Percentiles rank a stretch among this genome's conserved stretches.
These are phyloP conservation scores for Apiotrichum siamense DNA, from an alignment of 1,284 basidiomycete genomes.

Conservation along the genomic window DNA sequence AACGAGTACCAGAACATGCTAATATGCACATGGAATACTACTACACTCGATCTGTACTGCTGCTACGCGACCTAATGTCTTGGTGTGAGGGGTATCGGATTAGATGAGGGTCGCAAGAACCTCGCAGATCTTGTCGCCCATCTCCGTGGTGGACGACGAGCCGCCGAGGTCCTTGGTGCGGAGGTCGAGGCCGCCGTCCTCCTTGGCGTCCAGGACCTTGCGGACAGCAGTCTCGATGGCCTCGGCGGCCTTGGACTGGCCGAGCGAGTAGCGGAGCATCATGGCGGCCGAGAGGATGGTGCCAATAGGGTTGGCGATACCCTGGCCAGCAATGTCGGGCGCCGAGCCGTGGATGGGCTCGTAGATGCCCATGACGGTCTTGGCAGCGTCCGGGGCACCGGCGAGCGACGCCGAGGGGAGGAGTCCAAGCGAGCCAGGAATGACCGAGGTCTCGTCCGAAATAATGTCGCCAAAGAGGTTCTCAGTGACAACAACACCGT, in stretches of 20 bases:
- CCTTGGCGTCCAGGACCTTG: conserved; percentile 72
- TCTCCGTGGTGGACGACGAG: conserved; percentile 62
- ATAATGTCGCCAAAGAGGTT: conserved; percentile 96
- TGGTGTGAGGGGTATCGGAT: not conserved
- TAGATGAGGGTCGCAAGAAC: conserved; percentile 60
- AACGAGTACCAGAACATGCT: no score
- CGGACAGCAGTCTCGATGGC: conserved; percentile 83
- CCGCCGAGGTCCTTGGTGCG: conserved; percentile 88
- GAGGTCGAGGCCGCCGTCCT: conserved; percentile 68
- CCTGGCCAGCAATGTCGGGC: conserved; percentile 78
- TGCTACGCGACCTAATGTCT: conserved; percentile 25
- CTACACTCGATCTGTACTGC: not conserved
- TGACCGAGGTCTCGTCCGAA: conserved; percentile 93
- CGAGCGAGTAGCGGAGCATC: conserved; percentile 63
- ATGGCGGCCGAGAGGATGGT: conserved; percentile 90
- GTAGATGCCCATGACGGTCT: conserved; percentile 65
- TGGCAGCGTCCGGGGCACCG: conserved; percentile 62
- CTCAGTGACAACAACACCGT: conserved; percentile 85
- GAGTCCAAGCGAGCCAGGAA: conserved; percentile 93
- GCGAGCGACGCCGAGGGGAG: conserved; percentile 84
- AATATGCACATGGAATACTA: not conserved
- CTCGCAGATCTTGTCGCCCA: conserved; percentile 80
- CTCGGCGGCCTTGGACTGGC: conserved; percentile 7
- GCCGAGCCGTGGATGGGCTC: conserved; percentile 78
- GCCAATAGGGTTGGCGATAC: conserved; percentile 84